Evolutionary conservation across 2,329 filamentous ascomycete genomes (phyloP).

Genomic region (Neonectria magnoliae): DNA sequence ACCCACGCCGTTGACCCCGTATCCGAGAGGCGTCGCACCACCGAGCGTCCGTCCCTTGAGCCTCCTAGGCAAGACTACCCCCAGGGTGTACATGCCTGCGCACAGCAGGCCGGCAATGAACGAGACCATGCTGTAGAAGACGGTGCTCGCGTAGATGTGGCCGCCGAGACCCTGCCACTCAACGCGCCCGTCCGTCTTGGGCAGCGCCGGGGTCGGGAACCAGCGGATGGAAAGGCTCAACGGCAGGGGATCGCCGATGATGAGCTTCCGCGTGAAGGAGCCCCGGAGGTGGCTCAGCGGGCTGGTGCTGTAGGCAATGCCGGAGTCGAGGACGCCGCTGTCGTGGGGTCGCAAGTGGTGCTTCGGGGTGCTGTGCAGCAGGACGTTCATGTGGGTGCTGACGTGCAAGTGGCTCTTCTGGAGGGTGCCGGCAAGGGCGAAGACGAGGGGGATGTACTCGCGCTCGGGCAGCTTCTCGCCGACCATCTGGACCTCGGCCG

Average conservation of each 20-base stretch:
- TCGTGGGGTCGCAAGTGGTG: conserved; percentile 70
- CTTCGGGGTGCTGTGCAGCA: conserved; percentile 77
- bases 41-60: conserved; percentile 62
- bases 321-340: conserved; percentile 86
- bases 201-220: conserved; percentile 81
- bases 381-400: conserved; percentile 86
- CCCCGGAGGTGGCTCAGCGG: conserved; percentile 70
- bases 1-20: conserved; percentile 61
- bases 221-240: conserved; percentile 85
- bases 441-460: conserved; percentile 84
- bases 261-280: conserved; percentile 69
- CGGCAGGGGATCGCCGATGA: conserved; percentile 87
- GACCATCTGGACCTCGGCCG: conserved; percentile 63
- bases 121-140: conserved; percentile 70
- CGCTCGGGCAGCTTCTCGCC: conserved; percentile 60
- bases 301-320: conserved; percentile 85
- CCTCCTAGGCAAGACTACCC: conserved; percentile 65
- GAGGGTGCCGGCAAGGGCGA: conserved; percentile 88
- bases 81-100: conserved; percentile 69
- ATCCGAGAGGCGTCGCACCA: conserved; percentile 67
- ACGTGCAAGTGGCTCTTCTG: conserved; percentile 92
- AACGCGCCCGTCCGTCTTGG: conserved; percentile 71
- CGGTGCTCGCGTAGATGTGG: conserved; percentile 70
- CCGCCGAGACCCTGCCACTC: conserved; percentile 74
- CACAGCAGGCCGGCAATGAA: conserved; percentile 66